Evolutionary conservation across 768 basidiomycete genomes (phyloP), one percentile per base, ranked within the genome.

Genomic region (Serpula lacrymans): DNA sequence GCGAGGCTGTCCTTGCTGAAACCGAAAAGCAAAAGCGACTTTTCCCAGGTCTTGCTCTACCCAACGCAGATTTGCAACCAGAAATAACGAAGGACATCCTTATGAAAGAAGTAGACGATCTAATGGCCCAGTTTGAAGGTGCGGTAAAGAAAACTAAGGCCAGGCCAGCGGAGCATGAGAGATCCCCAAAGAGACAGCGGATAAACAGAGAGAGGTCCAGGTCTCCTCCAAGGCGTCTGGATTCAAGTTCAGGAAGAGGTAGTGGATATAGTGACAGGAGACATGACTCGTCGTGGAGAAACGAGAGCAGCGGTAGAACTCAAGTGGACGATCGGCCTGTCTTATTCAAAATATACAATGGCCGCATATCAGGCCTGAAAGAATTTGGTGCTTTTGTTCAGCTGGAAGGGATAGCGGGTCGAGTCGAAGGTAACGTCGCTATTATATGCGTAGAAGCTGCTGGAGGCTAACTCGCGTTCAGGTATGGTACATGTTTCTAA

Each of bases 401-500:
- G 23, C 63, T 99, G 5, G 94, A 99, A 47, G 95, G 95, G 21
- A 67, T 98, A 34, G 65, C 69, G 11, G 93, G 93, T 9, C 72
- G 92, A 20, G 82, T 77, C 7, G 95, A 99, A 75, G 96, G 95
- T 92, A 65, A n/a, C 48, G 80, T 62, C 29, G 34, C 9, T n/a
- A 8, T 31, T 32, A 27, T 24, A 7, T 11, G 7, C 3, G 12
- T 21, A n/a, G 18, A 20, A 6, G 20, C 26, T 18, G 9, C 13
- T 7, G 31, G 24, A 21, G 45, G 34, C 36, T 44, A n/a, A 58
- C 14, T 30, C 34, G 24, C 26, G 5, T 46, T 13, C 43, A 97
- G 95, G 95, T n/a, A 82, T 99, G 84, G 89, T 98, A 17, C 96
- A 98, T 60, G 84, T 98, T 49, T 95, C 94, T 18, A 86, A 82